Evolutionary conservation across 192 early-diverging fungal species (phyloP).

Genomic region (Podila epicladia): DNA sequence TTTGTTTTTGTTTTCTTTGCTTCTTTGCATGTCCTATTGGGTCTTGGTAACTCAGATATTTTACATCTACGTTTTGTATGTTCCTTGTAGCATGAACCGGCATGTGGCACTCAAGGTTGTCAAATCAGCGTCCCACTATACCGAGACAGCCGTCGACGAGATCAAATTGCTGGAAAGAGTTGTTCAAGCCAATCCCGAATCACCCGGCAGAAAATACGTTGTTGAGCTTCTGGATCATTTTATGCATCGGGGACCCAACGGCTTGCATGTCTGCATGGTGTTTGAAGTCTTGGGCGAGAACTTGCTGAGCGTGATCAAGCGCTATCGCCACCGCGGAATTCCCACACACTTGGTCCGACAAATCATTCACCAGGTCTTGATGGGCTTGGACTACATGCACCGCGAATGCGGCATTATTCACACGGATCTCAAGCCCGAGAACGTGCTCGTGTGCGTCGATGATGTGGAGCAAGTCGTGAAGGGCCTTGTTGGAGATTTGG

Average conservation of each 20-base stretch:
- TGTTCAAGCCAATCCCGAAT: constrained; percentile 66
- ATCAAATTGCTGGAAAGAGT: constrained; percentile 92
- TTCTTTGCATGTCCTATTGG: no score
- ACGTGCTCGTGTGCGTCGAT: constrained; percentile 92
- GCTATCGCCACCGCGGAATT: constrained; percentile 85
- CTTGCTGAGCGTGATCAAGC: constrained; percentile 87
- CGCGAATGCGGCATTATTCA: constrained; percentile 95
- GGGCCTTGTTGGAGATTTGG: constrained; percentile 52
- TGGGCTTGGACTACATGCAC: constrained; percentile 96
- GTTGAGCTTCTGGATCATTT: constrained; percentile 95
- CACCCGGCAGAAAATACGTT: constrained; percentile 72
- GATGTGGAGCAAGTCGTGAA: constrained; percentile 84
- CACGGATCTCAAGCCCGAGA: constrained; percentile 98
- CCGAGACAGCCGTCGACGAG: constrained; percentile 95
- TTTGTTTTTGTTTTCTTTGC: no score
- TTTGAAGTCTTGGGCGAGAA: constrained; percentile 99
- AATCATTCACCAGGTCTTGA: constrained; percentile 89
- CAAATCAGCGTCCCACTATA: constrained; percentile 95
- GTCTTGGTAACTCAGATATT: background rate
- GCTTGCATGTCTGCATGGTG: constrained; percentile 94
- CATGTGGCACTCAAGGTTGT: constrained; percentile 98
- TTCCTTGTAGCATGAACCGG: constrained; percentile 61
- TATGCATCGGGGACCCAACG: constrained; percentile 88
- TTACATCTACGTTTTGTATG: background rate
- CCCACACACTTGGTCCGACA: constrained; percentile 89